phyloP scores from a whole-genome alignment of 1,139 yeast genomes.

The Meyerozyma elateridarum region DNA sequence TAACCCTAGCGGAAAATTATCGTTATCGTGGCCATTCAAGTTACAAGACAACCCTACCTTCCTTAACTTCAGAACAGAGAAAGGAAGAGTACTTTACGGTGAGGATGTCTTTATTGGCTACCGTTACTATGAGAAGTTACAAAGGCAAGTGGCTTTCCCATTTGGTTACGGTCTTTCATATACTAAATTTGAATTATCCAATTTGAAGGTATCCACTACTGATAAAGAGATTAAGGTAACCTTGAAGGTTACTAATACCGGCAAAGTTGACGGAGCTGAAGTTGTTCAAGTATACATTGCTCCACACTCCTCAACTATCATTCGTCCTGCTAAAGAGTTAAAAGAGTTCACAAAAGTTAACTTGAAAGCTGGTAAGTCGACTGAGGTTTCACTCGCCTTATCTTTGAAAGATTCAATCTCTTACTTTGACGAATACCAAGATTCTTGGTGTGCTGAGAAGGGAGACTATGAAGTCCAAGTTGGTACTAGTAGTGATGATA shows the following conservation, averaged over 20 bases:
- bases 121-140: slow-evolving; percentile 50
- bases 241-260: slow-evolving; percentile 40
- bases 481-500: slow-evolving; percentile 34
- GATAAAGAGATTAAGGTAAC: slow-evolving; percentile 16
- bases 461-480: slow-evolving; percentile 46
- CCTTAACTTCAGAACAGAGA: slow-evolving; percentile 24
- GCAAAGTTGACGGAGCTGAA: slow-evolving; percentile 38
- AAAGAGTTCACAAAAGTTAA: slow-evolving; percentile 49
- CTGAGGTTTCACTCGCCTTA: slow-evolving; percentile 29
- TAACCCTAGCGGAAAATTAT: slow-evolving; percentile 24
- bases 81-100: slow-evolving; percentile 53
- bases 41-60: slow-evolving; percentile 21
- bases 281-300: slow-evolving; percentile 43
- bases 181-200: slow-evolving; percentile 33
- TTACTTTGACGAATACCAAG: slow-evolving; percentile 46
- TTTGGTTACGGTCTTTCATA: slow-evolving; percentile 62
- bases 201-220: slow-evolving; percentile 12
- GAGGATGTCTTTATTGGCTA: slow-evolving; percentile 58
- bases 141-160: slow-evolving; percentile 46
- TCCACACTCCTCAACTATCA: slow-evolving; percentile 34
- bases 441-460: slow-evolving; percentile 48
- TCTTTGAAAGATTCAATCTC: slow-evolving; percentile 49
- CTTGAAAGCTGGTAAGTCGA: slow-evolving; percentile 37
- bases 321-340: slow-evolving; percentile 54
- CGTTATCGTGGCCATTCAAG: slow-evolving; percentile 22